Evolutionary conservation across 495 filamentous ascomycete species (phyloP), one percentile per base, ranked within the genome.

Genomic region (Penicillium chermesinum): DNA sequence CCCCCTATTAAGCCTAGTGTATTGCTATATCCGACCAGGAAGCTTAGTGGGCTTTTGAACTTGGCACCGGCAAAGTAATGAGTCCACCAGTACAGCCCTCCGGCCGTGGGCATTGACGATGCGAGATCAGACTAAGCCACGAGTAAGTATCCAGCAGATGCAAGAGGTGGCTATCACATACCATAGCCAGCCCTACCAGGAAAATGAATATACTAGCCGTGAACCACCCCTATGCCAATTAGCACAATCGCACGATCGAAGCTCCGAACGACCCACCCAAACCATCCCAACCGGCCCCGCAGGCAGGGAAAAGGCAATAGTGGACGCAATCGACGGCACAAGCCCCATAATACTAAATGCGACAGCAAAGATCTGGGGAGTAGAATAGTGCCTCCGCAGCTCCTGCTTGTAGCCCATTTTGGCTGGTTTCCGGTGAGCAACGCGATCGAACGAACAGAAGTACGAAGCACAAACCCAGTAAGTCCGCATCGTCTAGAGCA

Each of bases 321-420:
- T 85, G 8, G 77, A 79, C 6, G 83, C 82, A 49, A 87, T 85
- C 10, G 81, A 85, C 0, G 82, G 82, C 4, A 87, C 67, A 4
- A 87, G 62, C 4, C 82, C 82, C 81, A 87, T 87, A 50, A 87
- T 86, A 52, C 75, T 80, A 59, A 86, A 87, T 1, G 83, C 83
- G 52, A 87, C 80, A 22, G 81, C 83, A 55, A 87, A 87, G 16
- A 85, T 70, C 61, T 87, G 81, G 18, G 80, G 55, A 48, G 78
- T 80, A 10, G 76, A 78, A 54, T 85, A 86, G 41, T 84, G 82
- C 4, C 83, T 69, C 13, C 75, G 72, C 27, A 87, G 66, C 59
- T 87, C 83, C 62, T 87, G 83, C 61, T 83, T 85, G 69, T 87
- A 87, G 0, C 82, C 83, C 55, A 87, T 65, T 19, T 57, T 65